A percentile compares a stretch with the other conserved stretches of the same genome.
These are phyloP conservation scores for Elymus sibiricus DNA, from an alignment of 176 grass and related monocot genomes.

Conservation along the genomic window DNA sequence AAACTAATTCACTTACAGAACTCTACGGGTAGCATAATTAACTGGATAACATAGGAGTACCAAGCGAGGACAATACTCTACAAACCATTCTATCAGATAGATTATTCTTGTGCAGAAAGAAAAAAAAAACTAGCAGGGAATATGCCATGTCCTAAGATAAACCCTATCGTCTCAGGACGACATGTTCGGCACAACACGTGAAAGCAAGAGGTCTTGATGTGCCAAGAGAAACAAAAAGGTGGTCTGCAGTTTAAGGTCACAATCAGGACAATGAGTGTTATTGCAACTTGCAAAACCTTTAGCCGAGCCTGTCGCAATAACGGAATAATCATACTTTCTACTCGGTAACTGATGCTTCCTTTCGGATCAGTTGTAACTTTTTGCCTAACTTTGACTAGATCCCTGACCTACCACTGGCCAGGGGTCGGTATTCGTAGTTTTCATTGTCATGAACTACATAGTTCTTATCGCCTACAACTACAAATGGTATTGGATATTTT, in stretches of 20 bases:
- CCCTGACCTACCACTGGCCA: background rate
- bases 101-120: constrained; percentile 21
- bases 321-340: constrained; percentile 22
- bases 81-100: background rate
- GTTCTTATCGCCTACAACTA: constrained; percentile 26
- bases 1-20: background rate
- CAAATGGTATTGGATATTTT: background rate
- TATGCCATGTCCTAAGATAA: constrained; percentile 44
- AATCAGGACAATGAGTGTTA: constrained; percentile 23
- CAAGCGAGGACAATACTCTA: background rate
- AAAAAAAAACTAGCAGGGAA: background rate
- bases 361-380: constrained; percentile 17
- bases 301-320: constrained; percentile 14
- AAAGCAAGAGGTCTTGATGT: constrained; percentile 31
- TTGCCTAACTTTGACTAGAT: constrained; percentile 29
- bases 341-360: constrained; percentile 14
- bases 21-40: background rate
- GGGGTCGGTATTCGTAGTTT: constrained; percentile 9
- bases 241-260: constrained; percentile 28
- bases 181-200: constrained; percentile 8
- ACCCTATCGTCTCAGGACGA: constrained; percentile 25
- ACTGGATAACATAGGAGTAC: background rate
- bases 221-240: background rate
- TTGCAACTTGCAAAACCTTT: constrained; percentile 19
- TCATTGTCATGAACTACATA: constrained; percentile 25